These are phyloP conservation scores for Neurospora intermedia DNA, from an alignment of 495 filamentous ascomycete species.

Conservation along the genomic window DNA sequence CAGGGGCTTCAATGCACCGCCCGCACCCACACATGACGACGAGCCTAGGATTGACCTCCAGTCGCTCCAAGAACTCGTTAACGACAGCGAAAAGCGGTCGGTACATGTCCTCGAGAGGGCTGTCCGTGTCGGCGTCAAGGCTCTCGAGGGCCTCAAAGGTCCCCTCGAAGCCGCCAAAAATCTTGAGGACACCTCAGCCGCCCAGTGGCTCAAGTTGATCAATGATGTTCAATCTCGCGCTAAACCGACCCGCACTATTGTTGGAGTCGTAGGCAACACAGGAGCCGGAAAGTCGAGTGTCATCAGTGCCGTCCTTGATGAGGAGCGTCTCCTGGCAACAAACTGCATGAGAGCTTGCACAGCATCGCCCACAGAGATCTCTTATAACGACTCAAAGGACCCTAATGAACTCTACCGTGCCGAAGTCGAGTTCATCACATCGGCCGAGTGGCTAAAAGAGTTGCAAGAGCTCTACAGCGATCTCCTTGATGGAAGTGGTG, in stretches of 20 bases:
- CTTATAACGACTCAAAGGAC: conserved; percentile 44
- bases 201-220: conserved; percentile 35
- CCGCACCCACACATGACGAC: background rate
- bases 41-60: background rate
- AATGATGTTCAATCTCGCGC: conserved; percentile 15
- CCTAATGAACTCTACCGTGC: conserved; percentile 41
- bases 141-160: conserved; percentile 15
- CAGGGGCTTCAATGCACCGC: background rate
- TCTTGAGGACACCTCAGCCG: conserved; percentile 3
- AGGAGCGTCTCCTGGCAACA: conserved; percentile 32
- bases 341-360: conserved; percentile 48
- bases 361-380: conserved; percentile 55
- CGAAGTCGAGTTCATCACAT: conserved; percentile 52
- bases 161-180: conserved; percentile 7
- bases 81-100: background rate
- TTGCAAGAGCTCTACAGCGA: conserved; percentile 41
- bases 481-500: conserved; percentile 33
- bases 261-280: conserved; percentile 51
- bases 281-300: conserved; percentile 50
- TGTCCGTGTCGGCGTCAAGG: conserved; percentile 13
- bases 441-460: conserved; percentile 49
- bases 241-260: conserved; percentile 30
- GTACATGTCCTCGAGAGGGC: conserved; percentile 21
- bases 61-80: conserved; percentile 15
- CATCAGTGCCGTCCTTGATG: conserved; percentile 49